phyloP scores from a whole-genome alignment of 257 asterid species.

The Solanum rostratum region DNA sequence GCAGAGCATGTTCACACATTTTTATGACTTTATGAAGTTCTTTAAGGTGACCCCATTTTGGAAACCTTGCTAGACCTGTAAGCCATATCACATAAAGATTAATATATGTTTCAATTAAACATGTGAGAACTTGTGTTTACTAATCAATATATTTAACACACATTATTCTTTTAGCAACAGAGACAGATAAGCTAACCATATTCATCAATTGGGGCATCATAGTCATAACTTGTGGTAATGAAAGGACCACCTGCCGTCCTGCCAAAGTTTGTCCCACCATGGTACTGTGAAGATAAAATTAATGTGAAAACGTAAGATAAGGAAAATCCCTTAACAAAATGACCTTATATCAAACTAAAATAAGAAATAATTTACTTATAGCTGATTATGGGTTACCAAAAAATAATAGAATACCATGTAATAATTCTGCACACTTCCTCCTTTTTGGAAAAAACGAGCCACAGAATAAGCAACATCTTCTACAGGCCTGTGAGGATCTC shows the following conservation, averaged over 20 bases:
- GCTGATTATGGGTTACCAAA: not conserved
- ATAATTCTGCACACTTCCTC: slow-evolving; percentile 89
- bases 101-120: not conserved
- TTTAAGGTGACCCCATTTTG: slow-evolving; percentile 93
- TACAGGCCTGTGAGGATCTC: slow-evolving; percentile 85
- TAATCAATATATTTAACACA: not conserved
- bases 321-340: not conserved
- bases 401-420: slow-evolving; percentile 52
- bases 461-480: slow-evolving; percentile 91
- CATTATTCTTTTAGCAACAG: not conserved
- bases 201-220: slow-evolving; percentile 95
- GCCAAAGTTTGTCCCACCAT: slow-evolving; percentile 97
- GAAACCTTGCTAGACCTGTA: slow-evolving; percentile 74
- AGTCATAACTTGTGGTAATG: slow-evolving; percentile 91
- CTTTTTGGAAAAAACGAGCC: slow-evolving; percentile 90
- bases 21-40: slow-evolving; percentile 81
- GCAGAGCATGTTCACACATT: slow-evolving; percentile 55
- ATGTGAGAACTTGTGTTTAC: not conserved
- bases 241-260: slow-evolving; percentile 97
- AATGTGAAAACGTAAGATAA: not conserved
- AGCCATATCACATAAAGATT: slow-evolving; percentile 12
- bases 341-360: not conserved
- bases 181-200: slow-evolving; percentile 37
- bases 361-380: not conserved
- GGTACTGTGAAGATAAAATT: slow-evolving; percentile 41